phyloP scores from a whole-genome alignment of 768 basidiomycete genomes.

The Tylopilus felleus region DNA sequence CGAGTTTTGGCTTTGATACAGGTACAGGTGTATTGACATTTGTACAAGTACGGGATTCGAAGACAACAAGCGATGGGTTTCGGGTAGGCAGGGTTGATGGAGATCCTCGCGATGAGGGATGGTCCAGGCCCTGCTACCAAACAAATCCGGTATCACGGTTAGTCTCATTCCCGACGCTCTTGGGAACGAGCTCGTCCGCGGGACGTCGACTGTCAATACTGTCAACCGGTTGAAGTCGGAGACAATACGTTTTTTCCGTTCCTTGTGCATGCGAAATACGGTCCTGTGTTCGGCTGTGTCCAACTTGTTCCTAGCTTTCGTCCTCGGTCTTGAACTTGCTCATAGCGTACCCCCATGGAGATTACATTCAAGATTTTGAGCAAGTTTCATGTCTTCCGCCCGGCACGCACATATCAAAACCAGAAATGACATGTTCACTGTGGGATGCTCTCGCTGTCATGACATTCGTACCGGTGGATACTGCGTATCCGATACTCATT shows the following conservation, averaged over 20 bases:
- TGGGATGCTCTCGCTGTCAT: background rate
- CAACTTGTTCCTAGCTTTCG: too few species aligned
- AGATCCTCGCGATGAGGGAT: background rate
- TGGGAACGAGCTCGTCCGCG: too few species aligned
- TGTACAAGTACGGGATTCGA: background rate
- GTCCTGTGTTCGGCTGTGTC: background rate
- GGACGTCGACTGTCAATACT: too few species aligned
- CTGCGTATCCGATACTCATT: background rate
- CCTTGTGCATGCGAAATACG: background rate
- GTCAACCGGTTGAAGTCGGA: too few species aligned
- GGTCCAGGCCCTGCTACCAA: too few species aligned
- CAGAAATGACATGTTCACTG: background rate
- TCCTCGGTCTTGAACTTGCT: too few species aligned
- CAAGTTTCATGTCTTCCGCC: background rate
- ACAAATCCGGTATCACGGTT: too few species aligned
- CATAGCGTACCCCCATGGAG: background rate
- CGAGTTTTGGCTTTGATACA: slow-evolving; percentile 16
- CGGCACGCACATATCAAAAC: background rate
- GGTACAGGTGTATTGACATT: background rate
- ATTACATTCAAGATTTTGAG: background rate
- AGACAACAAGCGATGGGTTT: background rate
- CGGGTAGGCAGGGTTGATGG: background rate
- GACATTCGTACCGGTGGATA: background rate
- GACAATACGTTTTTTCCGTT: too few species aligned
- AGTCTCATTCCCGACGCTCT: too few species aligned